Evolutionary conservation across 2,329 filamentous ascomycete species (phyloP), one percentile per base, ranked within the genome.

Genomic region (Nothophaeocryptopus gaeumannii): DNA sequence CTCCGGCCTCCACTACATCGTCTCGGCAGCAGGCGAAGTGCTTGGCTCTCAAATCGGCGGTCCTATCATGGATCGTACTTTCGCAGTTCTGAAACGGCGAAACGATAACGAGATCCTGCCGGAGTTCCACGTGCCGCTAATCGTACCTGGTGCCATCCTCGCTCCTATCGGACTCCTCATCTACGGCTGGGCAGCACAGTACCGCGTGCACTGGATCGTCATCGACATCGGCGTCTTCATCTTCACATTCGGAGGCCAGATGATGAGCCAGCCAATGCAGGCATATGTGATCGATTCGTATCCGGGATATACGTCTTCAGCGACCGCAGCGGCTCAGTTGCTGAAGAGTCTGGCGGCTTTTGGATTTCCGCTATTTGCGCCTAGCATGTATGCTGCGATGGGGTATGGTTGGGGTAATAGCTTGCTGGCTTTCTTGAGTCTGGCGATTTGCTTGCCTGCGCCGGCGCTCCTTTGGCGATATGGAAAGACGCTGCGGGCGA

Each of bases 361-460:
- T 52, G 50, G 70, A 8, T 78, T 79, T 38, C 77, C 77, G 0
- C 54, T 79, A 0, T 78, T 78, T 50, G 74, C 73, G 0, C 74
- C 74, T 0, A 51, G 42, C 4, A 68, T 72, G 65, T 72, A 70
- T 54, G 41, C 59, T 1, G 58, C 53, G 5, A 58, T 72, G 8
- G 66, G 67, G 0, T 71, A 67, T 50, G 70, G 70, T 1, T 70
- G 67, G 68, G 65, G 65, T 35, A 72, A 71, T 48, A 55, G 47
- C 11, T 12, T 55, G 5, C 26, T 59, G 12, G 57, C 57, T 12
- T 45, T 51, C 36, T 10, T 39, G n/a, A 20, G 29, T 26, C 12
- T 47, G 12, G 44, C 38, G 1, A 20, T 55, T n/a, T 47, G 43
- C 12, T 26, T 58, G n/a, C 49, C 54, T 12, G 49, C 46, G 11